phyloP scores from a whole-genome alignment of 179 eudicot species.

The Carnegiea gigantea region DNA sequence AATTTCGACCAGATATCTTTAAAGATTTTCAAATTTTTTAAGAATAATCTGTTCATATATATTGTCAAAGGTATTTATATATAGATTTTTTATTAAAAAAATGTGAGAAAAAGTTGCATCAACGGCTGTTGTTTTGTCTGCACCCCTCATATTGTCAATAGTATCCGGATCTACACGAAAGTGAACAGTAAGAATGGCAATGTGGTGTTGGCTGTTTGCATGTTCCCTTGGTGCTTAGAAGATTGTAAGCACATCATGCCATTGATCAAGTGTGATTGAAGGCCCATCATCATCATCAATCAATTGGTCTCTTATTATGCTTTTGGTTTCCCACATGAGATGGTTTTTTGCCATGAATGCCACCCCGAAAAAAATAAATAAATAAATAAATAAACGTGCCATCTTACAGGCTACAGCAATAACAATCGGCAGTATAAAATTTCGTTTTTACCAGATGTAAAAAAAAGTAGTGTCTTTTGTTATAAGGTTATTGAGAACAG shows the following conservation, averaged over 20 bases:
- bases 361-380: neutral
- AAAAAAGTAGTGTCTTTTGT: too few species aligned
- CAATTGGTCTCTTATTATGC: neutral
- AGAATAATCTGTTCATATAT: too few species aligned
- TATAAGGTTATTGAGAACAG: neutral
- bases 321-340: neutral
- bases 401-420: too few species aligned
- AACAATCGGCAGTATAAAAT: too few species aligned
- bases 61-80: too few species aligned
- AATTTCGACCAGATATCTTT: too few species aligned
- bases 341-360: neutral
- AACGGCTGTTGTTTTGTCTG: too few species aligned
- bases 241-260: neutral
- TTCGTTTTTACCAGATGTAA: too few species aligned
- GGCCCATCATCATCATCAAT: neutral
- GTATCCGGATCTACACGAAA: slow-evolving; percentile 16
- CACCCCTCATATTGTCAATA: neutral
- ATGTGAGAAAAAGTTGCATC: too few species aligned
- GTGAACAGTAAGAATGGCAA: neutral
- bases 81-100: too few species aligned
- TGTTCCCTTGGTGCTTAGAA: neutral
- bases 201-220: neutral
- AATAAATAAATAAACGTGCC: too few species aligned
- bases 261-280: neutral
- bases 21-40: too few species aligned